Conservation (phyloP, 2,329 filamentous ascomycete genomes). For the Zymoseptoria pseudotritici region DNA sequence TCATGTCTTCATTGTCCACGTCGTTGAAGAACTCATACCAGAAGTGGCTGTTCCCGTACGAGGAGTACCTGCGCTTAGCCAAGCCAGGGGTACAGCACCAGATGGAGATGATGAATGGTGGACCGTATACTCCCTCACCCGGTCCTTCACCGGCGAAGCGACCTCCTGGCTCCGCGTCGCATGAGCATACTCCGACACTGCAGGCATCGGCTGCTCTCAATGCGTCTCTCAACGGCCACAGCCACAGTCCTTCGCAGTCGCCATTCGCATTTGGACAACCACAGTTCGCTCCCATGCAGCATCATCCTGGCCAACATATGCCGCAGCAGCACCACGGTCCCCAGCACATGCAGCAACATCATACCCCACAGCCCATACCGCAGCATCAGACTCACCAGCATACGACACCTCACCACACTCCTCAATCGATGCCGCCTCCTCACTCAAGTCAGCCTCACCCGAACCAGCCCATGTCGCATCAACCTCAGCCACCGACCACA, state of each 20-base stretch:
- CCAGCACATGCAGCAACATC: conserved; percentile 3
- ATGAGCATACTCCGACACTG: conserved; percentile 59
- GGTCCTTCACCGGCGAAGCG: conserved; percentile 64
- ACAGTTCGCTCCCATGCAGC: conserved; percentile 1
- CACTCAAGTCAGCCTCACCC: conserved; percentile 44
- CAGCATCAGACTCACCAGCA: conserved; percentile 9
- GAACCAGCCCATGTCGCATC: conserved; percentile 32
- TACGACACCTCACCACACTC: conserved; percentile 6
- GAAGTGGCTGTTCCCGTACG: conserved; percentile 92
- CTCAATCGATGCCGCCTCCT: conserved; percentile 41
- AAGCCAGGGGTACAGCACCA: conserved; percentile 97
- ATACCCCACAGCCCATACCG: conserved; percentile 20
- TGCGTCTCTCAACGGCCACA: conserved; percentile 42
- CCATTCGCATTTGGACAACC: not conserved
- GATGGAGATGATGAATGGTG: conserved; percentile 85
- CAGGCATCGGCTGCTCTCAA: conserved; percentile 51
- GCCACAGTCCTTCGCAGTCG: conserved; percentile 1
- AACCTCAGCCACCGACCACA: conserved; percentile 49
- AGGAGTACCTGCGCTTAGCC: conserved; percentile 82
- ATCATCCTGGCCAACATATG: conserved; percentile 20
- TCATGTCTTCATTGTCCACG: conserved; percentile 97
- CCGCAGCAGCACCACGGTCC: conserved; percentile 2
- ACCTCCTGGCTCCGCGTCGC: conserved; percentile 40
- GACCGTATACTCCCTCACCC: conserved; percentile 75
- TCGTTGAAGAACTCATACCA: conserved; percentile 98